These are phyloP conservation scores for Leishmania turanica DNA, from an alignment of 208 protist species.

Conservation along the genomic window DNA sequence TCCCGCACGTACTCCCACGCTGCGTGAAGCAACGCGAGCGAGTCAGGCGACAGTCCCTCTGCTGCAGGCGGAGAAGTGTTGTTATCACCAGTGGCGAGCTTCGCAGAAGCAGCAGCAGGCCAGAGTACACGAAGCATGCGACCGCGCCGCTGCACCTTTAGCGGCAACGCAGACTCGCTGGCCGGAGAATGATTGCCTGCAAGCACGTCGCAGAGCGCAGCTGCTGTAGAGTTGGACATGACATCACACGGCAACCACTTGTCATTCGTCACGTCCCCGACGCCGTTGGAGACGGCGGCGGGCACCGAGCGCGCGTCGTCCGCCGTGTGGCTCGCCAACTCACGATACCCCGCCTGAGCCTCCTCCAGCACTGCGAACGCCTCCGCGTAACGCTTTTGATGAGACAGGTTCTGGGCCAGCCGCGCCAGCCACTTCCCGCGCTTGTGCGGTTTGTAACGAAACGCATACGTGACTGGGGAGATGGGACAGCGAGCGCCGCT, in stretches of 20 bases:
- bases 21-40: conserved; percentile 51
- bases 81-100: background rate
- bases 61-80: background rate
- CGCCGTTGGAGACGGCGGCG: background rate
- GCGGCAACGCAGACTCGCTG: conserved; percentile 35
- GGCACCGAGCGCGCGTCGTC: background rate
- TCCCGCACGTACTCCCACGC: conserved; percentile 56
- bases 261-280: background rate
- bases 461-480: conserved; percentile 34
- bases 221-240: conserved; percentile 9
- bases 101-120: conserved; percentile 15
- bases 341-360: conserved; percentile 42
- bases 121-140: conserved; percentile 68
- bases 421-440: conserved; percentile 68
- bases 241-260: conserved; percentile 7
- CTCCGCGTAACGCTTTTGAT: conserved; percentile 45
- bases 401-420: conserved; percentile 60
- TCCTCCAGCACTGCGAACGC: conserved; percentile 56
- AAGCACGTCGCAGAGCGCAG: conserved; percentile 19
- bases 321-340: conserved; percentile 13
- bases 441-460: conserved; percentile 64
- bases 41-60: background rate
- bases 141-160: conserved; percentile 57
- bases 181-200: background rate
- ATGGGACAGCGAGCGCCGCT: background rate